phyloP scores from a whole-genome alignment of 495 filamentous ascomycete genomes.

The Paragyromitra xinjiangensis region DNA sequence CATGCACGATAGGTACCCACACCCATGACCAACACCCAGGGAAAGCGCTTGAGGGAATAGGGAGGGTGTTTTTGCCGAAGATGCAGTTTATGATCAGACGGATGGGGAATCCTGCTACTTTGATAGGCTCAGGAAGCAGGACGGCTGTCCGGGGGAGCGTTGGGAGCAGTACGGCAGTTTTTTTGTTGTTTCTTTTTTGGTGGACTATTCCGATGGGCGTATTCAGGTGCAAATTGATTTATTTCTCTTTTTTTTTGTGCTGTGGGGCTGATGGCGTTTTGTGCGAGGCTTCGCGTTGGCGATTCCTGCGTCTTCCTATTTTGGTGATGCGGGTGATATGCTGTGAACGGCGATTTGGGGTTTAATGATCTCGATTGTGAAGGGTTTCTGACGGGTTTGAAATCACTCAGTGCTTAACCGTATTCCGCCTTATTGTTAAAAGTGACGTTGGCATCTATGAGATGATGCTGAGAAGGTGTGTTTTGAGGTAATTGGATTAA shows the following conservation, averaged over 20 bases:
- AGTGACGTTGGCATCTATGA: background rate
- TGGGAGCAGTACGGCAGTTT: background rate
- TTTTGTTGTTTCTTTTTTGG: background rate
- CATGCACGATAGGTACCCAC: background rate
- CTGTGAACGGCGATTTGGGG: background rate
- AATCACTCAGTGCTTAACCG: background rate
- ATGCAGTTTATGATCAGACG: background rate
- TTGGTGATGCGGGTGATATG: background rate
- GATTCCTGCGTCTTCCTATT: background rate
- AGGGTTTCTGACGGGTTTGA: background rate
- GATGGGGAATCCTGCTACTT: background rate
- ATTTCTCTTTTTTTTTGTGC: background rate
- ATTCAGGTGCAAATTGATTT: too few species aligned
- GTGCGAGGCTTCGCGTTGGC: background rate
- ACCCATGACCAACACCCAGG: background rate
- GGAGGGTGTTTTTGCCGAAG: background rate
- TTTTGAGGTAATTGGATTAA: too few species aligned
- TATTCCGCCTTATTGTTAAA: background rate
- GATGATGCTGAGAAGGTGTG: too few species aligned
- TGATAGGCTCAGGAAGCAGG: background rate
- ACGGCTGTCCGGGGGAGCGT: background rate
- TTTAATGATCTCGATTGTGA: background rate
- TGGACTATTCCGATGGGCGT: too few species aligned
- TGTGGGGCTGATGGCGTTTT: background rate
- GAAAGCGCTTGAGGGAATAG: background rate